Base-by-base conservation (phyloP, 2,329 filamentous ascomycete species). In the Zopfia rhizophila region DNA sequence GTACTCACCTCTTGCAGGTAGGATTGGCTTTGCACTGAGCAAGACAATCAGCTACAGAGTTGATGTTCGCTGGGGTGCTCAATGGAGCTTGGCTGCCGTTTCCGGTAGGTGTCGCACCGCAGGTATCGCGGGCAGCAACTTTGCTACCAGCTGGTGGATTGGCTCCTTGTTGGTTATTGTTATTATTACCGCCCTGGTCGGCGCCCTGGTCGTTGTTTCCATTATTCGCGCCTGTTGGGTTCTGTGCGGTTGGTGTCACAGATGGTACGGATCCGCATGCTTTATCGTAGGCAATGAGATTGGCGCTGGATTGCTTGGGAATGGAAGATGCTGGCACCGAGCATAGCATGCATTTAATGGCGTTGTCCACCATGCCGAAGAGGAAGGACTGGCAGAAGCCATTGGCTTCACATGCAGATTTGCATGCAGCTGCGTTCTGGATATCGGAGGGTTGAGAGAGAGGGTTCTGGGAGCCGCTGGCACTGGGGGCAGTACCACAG, bases 291-390 rank as follows among this genome's bases (percentile, higher is more conserved):
- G 41, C 49, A 21, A 53, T 41, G 8, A 56, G 29, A 25, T 56
- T 56, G 21, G 38, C 21, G 45, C 38, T 45, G 21, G 39, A 33
- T 37, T 56, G 49, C 4, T 8, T 35, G 4, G 53, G 53, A 14
- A 56, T 39, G 14, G 41, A 25, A n/a, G 49, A 28, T 2, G 52
- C 52, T 7, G 48, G n/a, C 17, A 39, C 37, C 12, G 41, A 38
- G 46, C 41, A 56, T 4, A 56, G 53, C 39, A 51, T 43, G 46
- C 53, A 56, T 25, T 56, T 45, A 30, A 56, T 47, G 16, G 39
- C 17, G 40, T 42, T 50, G 43, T 56, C 53, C 17, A 56, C 43
- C 37, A 56, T 31, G 39, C 53, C 53, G 28, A 56, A 56, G 46
- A 39, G 24, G 35, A 53, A 53, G 19, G 53, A 53, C 27, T 51